A percentile compares a stretch with the other conserved stretches of the same genome.
These are phyloP conservation scores for Periconia sp. DNA, from an alignment of 2,329 filamentous ascomycete genomes.

Conservation along the genomic window DNA sequence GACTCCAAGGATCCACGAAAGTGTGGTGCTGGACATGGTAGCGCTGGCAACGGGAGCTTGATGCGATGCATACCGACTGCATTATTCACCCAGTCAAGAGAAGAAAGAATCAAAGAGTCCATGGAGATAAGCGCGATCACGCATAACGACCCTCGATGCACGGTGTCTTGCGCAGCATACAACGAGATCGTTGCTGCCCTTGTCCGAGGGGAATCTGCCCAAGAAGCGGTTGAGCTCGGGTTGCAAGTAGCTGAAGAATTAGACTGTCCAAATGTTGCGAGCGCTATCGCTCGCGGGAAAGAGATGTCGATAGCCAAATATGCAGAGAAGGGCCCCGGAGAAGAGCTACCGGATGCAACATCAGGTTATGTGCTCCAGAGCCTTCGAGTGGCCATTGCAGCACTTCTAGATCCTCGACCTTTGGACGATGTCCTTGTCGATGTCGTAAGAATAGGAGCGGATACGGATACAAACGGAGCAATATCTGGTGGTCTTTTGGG, in stretches of 20 bases:
- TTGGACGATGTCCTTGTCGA: slow-evolving; percentile 56
- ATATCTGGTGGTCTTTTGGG: slow-evolving; percentile 56
- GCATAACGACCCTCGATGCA: slow-evolving; percentile 28
- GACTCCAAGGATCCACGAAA: slow-evolving; percentile 32
- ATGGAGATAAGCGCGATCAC: slow-evolving; percentile 28
- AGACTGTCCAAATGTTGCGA: slow-evolving; percentile 9
- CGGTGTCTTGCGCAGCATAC: slow-evolving; percentile 26
- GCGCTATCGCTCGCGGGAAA: slow-evolving; percentile 26
- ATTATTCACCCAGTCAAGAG: slow-evolving; percentile 43
- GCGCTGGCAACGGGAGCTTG: slow-evolving; percentile 55
- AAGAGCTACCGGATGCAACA: slow-evolving; percentile 33
- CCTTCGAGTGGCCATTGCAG: slow-evolving; percentile 50
- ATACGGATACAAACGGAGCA: slow-evolving; percentile 57
- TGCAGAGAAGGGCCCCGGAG: slow-evolving; percentile 42
- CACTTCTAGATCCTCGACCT: slow-evolving; percentile 48
- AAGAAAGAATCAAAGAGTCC: slow-evolving; percentile 28
- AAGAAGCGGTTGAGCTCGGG: slow-evolving; percentile 18
- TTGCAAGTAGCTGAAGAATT: slow-evolving; percentile 8
- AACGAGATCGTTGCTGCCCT: slow-evolving; percentile 31
- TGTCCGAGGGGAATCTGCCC: slow-evolving; percentile 10
- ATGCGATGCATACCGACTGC: slow-evolving; percentile 58
- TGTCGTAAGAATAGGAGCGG: slow-evolving; percentile 53
- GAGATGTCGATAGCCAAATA: slow-evolving; percentile 25
- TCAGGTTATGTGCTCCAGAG: slow-evolving; percentile 55
- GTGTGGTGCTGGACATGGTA: slow-evolving; percentile 48